Evolutionary conservation across 257 asterid species (phyloP), one percentile per base, ranked within the genome.

Genomic region (Salvia rosmarinus): DNA sequence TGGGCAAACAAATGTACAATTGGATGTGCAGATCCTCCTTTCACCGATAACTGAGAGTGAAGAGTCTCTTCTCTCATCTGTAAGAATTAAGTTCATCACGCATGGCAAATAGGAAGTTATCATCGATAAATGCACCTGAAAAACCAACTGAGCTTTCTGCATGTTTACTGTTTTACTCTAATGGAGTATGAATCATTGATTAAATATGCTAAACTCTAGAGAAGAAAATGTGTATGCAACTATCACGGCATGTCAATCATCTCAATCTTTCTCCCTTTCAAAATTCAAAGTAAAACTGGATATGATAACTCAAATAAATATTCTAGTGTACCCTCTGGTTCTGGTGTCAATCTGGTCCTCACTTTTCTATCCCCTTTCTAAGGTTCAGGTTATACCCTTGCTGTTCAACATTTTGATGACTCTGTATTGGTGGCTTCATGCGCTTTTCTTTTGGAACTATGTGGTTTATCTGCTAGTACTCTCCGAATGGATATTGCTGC

Each of bases 351-450:
- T 67, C 47, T 32, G 75, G 51, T 52, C 60, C 76, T 73, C 47
- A 55, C 59, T 40, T 47, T 63, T 73, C 69, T 65, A 30, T 46
- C 21, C 55, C 74, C 52, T 76, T 52, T 68, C 44, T 79, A 75
- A 35, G 74, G 50, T 74, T 73, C 84, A 95, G 99, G 96, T 95
- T 46, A 83, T 89, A 70, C 98, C 96, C 72, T 91, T 76, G 96
- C 99, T 58, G 82, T 95, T 79, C 84, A 84, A 84, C 99, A 95
- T 87, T 95, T 91, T 65, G 84, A 83, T 68, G 90, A 91, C 79
- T 79, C 89, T 63, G 89, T 89, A 71, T 79, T 95, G 84, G 99
- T 95, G 84, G 92, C 99, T 67, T 91, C 99, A 17, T 91, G 99
- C 59, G 87, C 92, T 43, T 85, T 89, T 84, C 93, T 95, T 63